phyloP scores from a whole-genome alignment of 305 asterid species.

The Solanum hybrid region DNA sequence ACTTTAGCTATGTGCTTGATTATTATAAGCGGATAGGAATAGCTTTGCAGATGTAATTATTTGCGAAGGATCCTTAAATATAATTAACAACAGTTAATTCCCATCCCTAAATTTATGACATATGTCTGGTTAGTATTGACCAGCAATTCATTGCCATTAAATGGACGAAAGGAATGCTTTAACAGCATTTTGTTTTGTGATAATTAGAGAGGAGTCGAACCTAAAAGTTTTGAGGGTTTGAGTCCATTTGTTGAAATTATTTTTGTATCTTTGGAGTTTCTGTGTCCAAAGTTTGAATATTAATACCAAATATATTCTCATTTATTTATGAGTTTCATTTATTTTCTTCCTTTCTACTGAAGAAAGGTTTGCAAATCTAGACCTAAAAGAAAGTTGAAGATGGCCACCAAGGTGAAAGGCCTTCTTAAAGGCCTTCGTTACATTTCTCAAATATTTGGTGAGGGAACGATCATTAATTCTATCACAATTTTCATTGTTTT shows the following conservation, averaged over 20 bases:
- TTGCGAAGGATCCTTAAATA: not conserved
- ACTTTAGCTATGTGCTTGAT: not conserved
- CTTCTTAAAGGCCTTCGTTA: conserved; percentile 74
- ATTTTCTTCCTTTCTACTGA: not conserved
- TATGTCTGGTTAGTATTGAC: conserved; percentile 2
- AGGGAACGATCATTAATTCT: conserved; percentile 3
- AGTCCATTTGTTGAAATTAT: conserved; percentile 1
- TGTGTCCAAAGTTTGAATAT: not conserved
- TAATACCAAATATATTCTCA: not conserved
- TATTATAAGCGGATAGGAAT: not conserved
- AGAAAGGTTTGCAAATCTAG: conserved; percentile 11
- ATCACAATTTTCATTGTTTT: not conserved
- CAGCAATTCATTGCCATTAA: conserved; percentile 24
- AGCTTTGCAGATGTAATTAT: not conserved
- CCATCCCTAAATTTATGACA: conserved; percentile 14
- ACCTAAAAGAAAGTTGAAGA: conserved; percentile 6
- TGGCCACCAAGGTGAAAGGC: conserved; percentile 69
- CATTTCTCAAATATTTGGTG: conserved; percentile 77
- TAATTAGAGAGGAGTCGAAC: not conserved
- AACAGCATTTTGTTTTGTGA: conserved; percentile 19
- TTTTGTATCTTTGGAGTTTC: not conserved
- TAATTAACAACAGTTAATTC: not conserved
- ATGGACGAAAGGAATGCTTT: conserved; percentile 23
- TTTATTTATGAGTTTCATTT: conserved; percentile 15
- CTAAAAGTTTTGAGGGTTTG: conserved; percentile 12